phyloP scores from a whole-genome alignment of 2,329 filamentous ascomycete genomes.

The Mycosphaerella sp. region DNA sequence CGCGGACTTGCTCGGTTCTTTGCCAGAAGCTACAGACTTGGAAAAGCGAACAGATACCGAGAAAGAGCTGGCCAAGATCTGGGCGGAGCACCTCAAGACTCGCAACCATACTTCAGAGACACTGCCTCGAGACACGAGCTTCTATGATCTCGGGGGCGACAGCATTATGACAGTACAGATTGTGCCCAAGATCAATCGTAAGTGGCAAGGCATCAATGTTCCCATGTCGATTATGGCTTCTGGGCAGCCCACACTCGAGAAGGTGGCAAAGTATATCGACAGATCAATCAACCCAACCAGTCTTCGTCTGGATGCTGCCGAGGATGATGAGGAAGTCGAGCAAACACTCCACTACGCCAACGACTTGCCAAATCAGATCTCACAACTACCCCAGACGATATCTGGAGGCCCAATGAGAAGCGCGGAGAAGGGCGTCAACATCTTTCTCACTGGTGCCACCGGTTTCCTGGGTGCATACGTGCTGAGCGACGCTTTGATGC shows the following conservation, averaged over 20 bases:
- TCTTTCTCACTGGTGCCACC: slow-evolving; percentile 83
- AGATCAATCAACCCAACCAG: slow-evolving; percentile 45
- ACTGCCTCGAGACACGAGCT: slow-evolving; percentile 56
- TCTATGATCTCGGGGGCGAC: slow-evolving; percentile 77
- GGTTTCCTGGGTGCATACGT: slow-evolving; percentile 82
- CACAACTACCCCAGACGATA: slow-evolving; percentile 43
- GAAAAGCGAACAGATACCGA: slow-evolving; percentile 54
- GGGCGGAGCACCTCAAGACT: slow-evolving; percentile 63
- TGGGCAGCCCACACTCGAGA: slow-evolving; percentile 53
- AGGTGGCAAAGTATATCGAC: slow-evolving; percentile 50
- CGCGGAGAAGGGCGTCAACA: slow-evolving; percentile 31
- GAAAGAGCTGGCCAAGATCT: slow-evolving; percentile 61
- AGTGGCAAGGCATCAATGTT: slow-evolving; percentile 58
- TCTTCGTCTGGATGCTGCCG: slow-evolving; percentile 42
- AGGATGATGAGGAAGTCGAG: slow-evolving; percentile 45
- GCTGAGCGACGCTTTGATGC: slow-evolving; percentile 64
- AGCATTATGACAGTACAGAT: slow-evolving; percentile 76
- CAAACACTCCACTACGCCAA: slow-evolving; percentile 48
- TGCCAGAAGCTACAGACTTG: slow-evolving; percentile 40
- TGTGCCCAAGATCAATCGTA: slow-evolving; percentile 61
- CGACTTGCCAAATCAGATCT: slow-evolving; percentile 47
- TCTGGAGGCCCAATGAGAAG: slow-evolving; percentile 26
- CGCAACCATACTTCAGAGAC: slow-evolving; percentile 56
- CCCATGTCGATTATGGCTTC: slow-evolving; percentile 66
- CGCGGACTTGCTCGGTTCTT: slow-evolving; percentile 55